Conservation (phyloP, 2,329 filamentous ascomycete genomes). For the Septoria linicola region DNA sequence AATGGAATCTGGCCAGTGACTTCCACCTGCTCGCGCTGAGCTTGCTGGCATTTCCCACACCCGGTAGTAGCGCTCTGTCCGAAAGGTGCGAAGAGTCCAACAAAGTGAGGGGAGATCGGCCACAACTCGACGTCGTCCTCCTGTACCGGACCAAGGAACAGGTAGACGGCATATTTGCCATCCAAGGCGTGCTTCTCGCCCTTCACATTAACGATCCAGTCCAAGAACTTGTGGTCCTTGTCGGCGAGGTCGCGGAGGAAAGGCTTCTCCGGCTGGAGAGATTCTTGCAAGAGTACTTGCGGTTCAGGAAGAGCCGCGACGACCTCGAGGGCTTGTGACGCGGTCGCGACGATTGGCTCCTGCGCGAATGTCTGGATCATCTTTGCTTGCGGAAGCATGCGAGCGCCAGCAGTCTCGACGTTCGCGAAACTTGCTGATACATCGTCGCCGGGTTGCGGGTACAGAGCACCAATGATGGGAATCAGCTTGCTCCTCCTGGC, state of each 20-base stretch:
- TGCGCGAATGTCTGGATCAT: background rate
- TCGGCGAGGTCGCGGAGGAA: conserved; percentile 1
- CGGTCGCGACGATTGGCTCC: background rate
- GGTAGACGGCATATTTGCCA: conserved; percentile 1
- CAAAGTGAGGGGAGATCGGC: conserved; percentile 1
- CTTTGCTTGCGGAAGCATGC: background rate
- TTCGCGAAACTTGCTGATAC: conserved; percentile 1
- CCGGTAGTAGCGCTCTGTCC: background rate
- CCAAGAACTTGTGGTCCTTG: background rate
- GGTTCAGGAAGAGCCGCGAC: background rate
- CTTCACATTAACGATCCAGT: conserved; percentile 6
- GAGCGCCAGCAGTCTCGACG: background rate
- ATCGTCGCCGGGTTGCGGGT: conserved; percentile 5
- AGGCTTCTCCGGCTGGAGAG: conserved; percentile 1
- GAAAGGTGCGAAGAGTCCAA: background rate
- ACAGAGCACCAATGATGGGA: background rate
- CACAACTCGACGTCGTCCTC: background rate
- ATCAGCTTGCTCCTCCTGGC: background rate
- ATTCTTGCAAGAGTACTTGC: background rate
- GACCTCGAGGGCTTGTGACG: background rate
- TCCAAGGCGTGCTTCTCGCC: conserved; percentile 5
- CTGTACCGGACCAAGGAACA: background rate
- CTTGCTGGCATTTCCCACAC: background rate
- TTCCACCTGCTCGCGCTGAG: background rate
- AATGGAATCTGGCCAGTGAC: conserved; percentile 10